Conservation (phyloP, 352 stramenopile species). For the Pythium sukuiense region DNA sequence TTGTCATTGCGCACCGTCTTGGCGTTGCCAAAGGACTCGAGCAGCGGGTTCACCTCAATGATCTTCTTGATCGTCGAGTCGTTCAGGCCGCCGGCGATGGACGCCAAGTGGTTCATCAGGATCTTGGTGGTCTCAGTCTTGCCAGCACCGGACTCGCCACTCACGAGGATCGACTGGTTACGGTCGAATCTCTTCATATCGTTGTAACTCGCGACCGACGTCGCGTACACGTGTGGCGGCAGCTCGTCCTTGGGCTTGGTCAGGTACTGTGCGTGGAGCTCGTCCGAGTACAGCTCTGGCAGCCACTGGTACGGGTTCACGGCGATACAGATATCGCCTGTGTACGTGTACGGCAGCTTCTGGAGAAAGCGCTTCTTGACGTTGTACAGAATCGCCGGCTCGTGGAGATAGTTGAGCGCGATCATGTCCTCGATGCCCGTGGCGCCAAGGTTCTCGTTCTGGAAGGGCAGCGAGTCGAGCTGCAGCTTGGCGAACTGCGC, state of each 20-base stretch:
- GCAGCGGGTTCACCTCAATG: constrained; percentile 79
- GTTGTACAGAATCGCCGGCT: constrained; percentile 91
- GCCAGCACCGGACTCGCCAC: constrained; percentile 80
- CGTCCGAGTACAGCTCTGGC: constrained; percentile 80
- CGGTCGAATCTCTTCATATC: constrained; percentile 57
- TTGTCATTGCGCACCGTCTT: constrained; percentile 60
- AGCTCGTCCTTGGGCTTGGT: constrained; percentile 55
- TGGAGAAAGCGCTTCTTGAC: constrained; percentile 84
- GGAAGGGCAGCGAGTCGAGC: constrained; percentile 72
- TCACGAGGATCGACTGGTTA: constrained; percentile 88
- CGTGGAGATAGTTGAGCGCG: constrained; percentile 87
- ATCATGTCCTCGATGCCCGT: constrained; percentile 87
- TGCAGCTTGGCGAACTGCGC: constrained; percentile 57
- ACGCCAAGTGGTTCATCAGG: constrained; percentile 87
- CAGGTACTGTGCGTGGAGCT: constrained; percentile 68
- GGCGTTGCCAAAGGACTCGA: constrained; percentile 84
- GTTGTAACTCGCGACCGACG: constrained; percentile 67
- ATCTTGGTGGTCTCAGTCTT: constrained; percentile 91
- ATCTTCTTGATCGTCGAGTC: constrained; percentile 81
- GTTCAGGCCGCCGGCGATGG: constrained; percentile 63
- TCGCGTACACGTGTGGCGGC: constrained; percentile 72
- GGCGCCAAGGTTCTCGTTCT: constrained; percentile 68
- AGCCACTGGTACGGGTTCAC: constrained; percentile 96
- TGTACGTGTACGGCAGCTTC: constrained; percentile 94
- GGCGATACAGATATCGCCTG: constrained; percentile 96